These are phyloP conservation scores for Phoma herbarum DNA, from an alignment of 2,329 filamentous ascomycete genomes.

Conservation along the genomic window DNA sequence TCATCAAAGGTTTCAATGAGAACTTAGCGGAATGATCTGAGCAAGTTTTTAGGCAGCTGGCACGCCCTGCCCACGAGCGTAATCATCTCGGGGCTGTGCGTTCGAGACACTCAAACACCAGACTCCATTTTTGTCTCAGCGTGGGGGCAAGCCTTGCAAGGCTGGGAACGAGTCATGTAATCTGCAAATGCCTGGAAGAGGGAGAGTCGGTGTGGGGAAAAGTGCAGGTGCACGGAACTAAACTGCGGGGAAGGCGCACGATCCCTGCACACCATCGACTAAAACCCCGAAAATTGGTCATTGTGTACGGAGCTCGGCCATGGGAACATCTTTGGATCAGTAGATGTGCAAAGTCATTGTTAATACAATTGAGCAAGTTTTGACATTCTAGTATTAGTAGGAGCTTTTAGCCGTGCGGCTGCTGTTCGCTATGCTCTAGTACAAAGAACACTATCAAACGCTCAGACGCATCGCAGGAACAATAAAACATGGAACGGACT, in stretches of 20 bases:
- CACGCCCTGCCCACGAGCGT: background rate
- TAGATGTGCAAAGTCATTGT: background rate
- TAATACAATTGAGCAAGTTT: background rate
- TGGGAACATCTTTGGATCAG: background rate
- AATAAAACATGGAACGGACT: background rate
- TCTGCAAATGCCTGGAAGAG: background rate
- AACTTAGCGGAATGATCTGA: background rate
- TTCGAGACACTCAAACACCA: background rate
- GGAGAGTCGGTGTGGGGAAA: background rate
- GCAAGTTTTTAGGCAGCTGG: background rate
- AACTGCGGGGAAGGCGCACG: slow-evolving; percentile 10
- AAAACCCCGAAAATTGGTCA: background rate
- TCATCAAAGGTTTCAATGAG: background rate
- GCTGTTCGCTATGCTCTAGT: slow-evolving; percentile 1
- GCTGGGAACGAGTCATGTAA: background rate
- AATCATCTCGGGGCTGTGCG: slow-evolving; percentile 1
- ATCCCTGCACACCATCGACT: slow-evolving; percentile 1
- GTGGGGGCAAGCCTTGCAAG: background rate
- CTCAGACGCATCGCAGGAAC: background rate
- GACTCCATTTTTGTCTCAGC: background rate
- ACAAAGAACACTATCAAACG: slow-evolving; percentile 6
- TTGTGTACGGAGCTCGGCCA: background rate
- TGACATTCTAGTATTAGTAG: slow-evolving; percentile 6
- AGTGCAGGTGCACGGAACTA: background rate
- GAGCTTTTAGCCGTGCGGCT: background rate